Evolutionary conservation across 306 rosid species (phyloP).

Genomic region (barrel medic (Medicago truncatula)): MtrunA17r5.0-ANR NC_053045.1:1204001-1204500

Average conservation of each 20-base stretch:
- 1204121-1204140: conserved; percentile 37
- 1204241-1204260: conserved; percentile 34
- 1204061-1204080: conserved; percentile 50
- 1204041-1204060: conserved; percentile 60
- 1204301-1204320: conserved; percentile 9
- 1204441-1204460: conserved; percentile 13
- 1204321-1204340: conserved; percentile 38
- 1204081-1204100: conserved; percentile 50
- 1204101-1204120: conserved; percentile 15
- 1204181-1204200: conserved; percentile 43
- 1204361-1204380: conserved; percentile 61
- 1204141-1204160: conserved; percentile 24
- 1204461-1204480: neutral
- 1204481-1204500: conserved; percentile 22
- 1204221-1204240: conserved; percentile 36
- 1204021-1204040: neutral
- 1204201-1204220: conserved; percentile 52
- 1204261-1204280: conserved; percentile 46
- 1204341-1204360: conserved; percentile 29
- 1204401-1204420: conserved; percentile 35
- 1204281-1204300: conserved; percentile 29
- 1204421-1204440: neutral
- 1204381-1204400: conserved; percentile 57
- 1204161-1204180: conserved; percentile 53
- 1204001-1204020: conserved; percentile 40